These are phyloP conservation scores for Candida odintsovae DNA, from an alignment of 805 yeast species.

Conservation along the genomic window DNA sequence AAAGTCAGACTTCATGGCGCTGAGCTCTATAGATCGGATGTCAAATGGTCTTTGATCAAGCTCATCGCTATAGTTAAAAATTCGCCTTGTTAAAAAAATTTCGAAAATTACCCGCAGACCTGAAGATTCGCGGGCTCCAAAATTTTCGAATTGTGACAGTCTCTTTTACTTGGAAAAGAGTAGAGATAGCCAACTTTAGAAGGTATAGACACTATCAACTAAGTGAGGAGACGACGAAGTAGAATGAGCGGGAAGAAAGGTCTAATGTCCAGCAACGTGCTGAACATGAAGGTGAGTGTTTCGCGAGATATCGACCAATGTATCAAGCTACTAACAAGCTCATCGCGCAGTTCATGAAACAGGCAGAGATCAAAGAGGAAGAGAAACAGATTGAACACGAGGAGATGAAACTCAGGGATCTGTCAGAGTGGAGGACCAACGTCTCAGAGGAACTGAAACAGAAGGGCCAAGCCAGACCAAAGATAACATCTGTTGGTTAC, in stretches of 20 bases:
- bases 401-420: slow-evolving; percentile 37
- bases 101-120: slow-evolving; percentile 6
- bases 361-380: slow-evolving; percentile 33
- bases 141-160: neutral
- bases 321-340: neutral
- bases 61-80: slow-evolving; percentile 15
- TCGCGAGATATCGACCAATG: neutral
- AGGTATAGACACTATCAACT: neutral
- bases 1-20: slow-evolving; percentile 83
- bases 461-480: slow-evolving; percentile 23
- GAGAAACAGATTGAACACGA: slow-evolving; percentile 29
- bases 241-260: slow-evolving; percentile 11
- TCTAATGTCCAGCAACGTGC: slow-evolving; percentile 57
- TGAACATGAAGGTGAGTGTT: slow-evolving; percentile 59
- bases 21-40: neutral
- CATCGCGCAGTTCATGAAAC: slow-evolving; percentile 43
- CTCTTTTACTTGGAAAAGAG: neutral
- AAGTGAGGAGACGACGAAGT: neutral
- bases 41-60: neutral
- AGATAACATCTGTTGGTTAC: slow-evolving; percentile 34
- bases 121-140: neutral
- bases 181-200: neutral
- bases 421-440: slow-evolving; percentile 27
- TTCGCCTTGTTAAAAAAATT: slow-evolving; percentile 1
- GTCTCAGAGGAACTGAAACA: slow-evolving; percentile 24